These are phyloP conservation scores for Clavariopsis aquatica DNA, from an alignment of 495 filamentous ascomycete genomes.

Conservation along the genomic window DNA sequence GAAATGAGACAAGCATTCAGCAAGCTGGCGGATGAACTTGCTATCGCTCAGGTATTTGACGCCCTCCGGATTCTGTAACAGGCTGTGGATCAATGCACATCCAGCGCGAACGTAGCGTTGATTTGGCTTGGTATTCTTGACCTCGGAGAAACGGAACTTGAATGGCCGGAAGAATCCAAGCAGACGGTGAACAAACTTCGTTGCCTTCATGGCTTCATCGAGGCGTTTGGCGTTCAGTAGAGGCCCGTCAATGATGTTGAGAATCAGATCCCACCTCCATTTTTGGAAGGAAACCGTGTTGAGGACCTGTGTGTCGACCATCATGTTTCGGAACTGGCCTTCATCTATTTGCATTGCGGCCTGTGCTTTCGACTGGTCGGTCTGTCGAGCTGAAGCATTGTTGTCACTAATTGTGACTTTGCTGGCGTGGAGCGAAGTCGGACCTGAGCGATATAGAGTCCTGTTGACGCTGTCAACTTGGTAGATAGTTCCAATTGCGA, in stretches of 20 bases:
- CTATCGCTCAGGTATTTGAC: constrained; percentile 82
- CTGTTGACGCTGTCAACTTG: constrained; percentile 97
- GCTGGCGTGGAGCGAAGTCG: constrained; percentile 48
- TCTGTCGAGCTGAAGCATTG: constrained; percentile 39
- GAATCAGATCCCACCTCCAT: constrained; percentile 95
- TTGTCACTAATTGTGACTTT: constrained; percentile 43
- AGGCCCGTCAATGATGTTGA: constrained; percentile 89
- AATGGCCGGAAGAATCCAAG: constrained; percentile 95
- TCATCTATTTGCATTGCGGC: constrained; percentile 79
- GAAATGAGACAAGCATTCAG: constrained; percentile 91
- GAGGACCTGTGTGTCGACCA: constrained; percentile 85
- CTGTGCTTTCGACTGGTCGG: constrained; percentile 71
- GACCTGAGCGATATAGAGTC: constrained; percentile 80
- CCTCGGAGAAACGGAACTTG: constrained; percentile 88
- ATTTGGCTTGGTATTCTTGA: constrained; percentile 83
- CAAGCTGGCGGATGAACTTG: constrained; percentile 89
- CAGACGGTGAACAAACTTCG: constrained; percentile 92
- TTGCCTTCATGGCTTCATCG: constrained; percentile 90
- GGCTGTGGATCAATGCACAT: constrained; percentile 79
- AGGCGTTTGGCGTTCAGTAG: constrained; percentile 87
- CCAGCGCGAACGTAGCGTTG: constrained; percentile 92
- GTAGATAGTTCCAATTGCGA: constrained; percentile 84
- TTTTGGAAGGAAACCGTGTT: constrained; percentile 83
- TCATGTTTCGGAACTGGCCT: constrained; percentile 75
- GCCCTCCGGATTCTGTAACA: constrained; percentile 83